Percentiles rank a stretch among this genome's conserved stretches.
Conservation (phyloP, 2,329 filamentous ascomycete species). For the Blastomyces silverae region DNA sequence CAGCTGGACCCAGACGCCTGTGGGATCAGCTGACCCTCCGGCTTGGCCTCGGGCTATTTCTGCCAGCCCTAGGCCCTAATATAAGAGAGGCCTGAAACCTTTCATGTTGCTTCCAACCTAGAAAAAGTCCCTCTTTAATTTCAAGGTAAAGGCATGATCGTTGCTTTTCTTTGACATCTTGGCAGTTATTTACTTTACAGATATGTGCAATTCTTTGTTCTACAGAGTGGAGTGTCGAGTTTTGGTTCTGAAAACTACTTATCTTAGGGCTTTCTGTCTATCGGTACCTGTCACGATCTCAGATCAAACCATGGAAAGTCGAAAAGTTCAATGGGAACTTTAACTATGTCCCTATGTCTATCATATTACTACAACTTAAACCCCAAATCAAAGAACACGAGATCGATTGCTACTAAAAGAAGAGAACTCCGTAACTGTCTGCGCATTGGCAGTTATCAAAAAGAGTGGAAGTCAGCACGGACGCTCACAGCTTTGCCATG, state of each 20-base stretch:
- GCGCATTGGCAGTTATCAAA: background rate
- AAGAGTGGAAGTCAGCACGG: background rate
- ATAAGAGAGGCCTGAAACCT: background rate
- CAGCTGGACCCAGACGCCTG: background rate
- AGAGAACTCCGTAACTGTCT: background rate
- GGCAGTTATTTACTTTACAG: background rate
- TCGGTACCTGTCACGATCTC: background rate
- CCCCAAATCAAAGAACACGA: background rate
- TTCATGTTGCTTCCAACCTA: background rate
- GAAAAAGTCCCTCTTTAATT: background rate
- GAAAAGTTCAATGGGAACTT: background rate
- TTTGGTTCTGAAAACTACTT: background rate
- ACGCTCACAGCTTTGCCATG: background rate
- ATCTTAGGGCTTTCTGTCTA: background rate
- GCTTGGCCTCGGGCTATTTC: background rate
- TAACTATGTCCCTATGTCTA: background rate
- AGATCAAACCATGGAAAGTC: slow-evolving; percentile 1
- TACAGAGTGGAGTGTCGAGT: background rate
- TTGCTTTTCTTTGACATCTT: background rate
- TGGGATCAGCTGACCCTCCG: background rate
- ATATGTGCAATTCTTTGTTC: background rate
- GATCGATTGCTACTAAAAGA: background rate
- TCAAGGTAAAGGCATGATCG: background rate
- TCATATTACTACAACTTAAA: background rate
- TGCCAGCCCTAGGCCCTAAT: background rate